These are phyloP conservation scores for Lactarius sanguifluus DNA, from an alignment of 768 basidiomycete genomes.

Conservation along the genomic window DNA sequence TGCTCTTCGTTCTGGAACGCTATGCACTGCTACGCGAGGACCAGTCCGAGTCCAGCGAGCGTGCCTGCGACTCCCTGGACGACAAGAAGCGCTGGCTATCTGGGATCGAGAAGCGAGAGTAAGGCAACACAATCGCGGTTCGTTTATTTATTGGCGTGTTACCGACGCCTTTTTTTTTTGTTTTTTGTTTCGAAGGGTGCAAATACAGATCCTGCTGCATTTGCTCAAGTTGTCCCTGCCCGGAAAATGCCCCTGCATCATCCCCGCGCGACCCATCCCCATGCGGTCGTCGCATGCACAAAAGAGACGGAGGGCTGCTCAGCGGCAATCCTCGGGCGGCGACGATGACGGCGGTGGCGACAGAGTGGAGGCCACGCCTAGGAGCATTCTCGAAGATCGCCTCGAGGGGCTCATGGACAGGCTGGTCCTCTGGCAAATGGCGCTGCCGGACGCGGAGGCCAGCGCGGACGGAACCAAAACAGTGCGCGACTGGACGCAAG, in stretches of 20 bases:
- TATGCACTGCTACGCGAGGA: constrained; percentile 15
- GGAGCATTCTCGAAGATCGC: constrained; percentile 50
- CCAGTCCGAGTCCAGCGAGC: constrained; percentile 23
- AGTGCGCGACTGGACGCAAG: constrained; percentile 67
- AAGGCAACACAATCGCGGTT: constrained; percentile 14
- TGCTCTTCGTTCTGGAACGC: constrained; percentile 24
- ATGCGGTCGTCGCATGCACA: constrained; percentile 16
- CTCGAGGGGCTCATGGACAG: constrained; percentile 72
- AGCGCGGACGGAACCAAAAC: constrained; percentile 26
- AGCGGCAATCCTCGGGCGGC: constrained; percentile 30
- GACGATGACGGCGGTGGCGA: constrained; percentile 7
- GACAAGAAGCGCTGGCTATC: constrained; percentile 41
- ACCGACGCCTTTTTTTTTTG: not conserved
- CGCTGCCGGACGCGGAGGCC: constrained; percentile 40
- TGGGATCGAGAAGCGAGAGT: constrained; percentile 44
- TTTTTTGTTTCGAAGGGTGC: constrained; percentile 58
- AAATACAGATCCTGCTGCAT: constrained; percentile 74
- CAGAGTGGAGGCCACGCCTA: constrained; percentile 18
- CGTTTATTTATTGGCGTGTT: not conserved
- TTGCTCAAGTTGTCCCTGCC: constrained; percentile 64
- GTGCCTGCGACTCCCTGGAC: constrained; percentile 28
- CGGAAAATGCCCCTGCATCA: constrained; percentile 38
- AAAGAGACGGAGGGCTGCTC: constrained; percentile 28
- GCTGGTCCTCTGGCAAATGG: constrained; percentile 71
- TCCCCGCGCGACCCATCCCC: constrained; percentile 29